Evolutionary conservation across 108 stramenopile species (phyloP).

Genomic region (Nitzschia sp.): DNA sequence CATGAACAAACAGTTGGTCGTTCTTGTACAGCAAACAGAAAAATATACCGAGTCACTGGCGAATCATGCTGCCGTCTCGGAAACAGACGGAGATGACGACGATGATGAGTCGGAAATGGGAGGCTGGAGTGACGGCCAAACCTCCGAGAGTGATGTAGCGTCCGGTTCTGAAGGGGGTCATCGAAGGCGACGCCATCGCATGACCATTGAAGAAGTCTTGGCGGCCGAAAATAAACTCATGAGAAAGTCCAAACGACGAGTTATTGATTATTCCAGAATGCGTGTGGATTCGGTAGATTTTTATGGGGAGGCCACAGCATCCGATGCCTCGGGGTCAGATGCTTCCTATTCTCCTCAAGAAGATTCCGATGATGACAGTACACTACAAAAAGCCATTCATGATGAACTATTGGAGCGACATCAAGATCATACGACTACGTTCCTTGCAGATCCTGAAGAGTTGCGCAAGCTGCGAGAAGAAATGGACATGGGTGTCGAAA

Average conservation of each 20-base stretch:
- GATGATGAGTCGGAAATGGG: constrained; percentile 19
- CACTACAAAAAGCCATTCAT: constrained; percentile 47
- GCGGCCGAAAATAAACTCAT: constrained; percentile 8
- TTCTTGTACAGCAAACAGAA: constrained; percentile 81
- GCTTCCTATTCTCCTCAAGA: constrained; percentile 28
- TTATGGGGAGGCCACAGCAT: constrained; percentile 63
- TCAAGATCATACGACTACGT: constrained; percentile 13
- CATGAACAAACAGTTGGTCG: constrained; percentile 85
- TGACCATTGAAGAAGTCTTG: constrained; percentile 72
- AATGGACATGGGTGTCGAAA: constrained; percentile 49
- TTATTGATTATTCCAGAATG: constrained; percentile 30
- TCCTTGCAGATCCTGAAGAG: constrained; percentile 45
- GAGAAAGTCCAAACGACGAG: constrained; percentile 31
- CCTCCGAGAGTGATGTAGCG: constrained; percentile 13
- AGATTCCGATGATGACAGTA: constrained; percentile 52
- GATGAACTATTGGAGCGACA: constrained; percentile 37
- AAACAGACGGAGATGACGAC: constrained; percentile 12
- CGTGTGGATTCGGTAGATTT: constrained; percentile 23
- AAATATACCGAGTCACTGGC: constrained; percentile 62
- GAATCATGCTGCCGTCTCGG: neutral
- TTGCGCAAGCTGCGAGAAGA: constrained; percentile 56
- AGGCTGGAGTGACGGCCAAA: constrained; percentile 5
- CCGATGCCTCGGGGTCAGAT: constrained; percentile 42
- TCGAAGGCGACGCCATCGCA: constrained; percentile 14
- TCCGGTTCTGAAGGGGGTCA: neutral